Base-by-base conservation (phyloP, 148 eudicot genomes). In the Fagopyrum tataricum region DNA sequence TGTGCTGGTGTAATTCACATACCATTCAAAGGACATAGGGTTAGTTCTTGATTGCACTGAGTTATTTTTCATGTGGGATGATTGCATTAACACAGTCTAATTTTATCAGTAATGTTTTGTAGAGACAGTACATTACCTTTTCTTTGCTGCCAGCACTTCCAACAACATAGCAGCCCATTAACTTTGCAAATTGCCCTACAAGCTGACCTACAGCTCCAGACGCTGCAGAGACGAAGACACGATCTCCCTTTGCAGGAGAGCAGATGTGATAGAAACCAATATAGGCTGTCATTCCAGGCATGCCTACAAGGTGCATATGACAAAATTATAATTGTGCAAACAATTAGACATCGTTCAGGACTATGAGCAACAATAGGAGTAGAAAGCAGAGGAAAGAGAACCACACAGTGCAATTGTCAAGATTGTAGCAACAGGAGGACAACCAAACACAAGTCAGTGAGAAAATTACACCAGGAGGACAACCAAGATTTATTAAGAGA, bases 121-220 rank as follows among this genome's bases (percentile, higher is more conserved):
- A 6, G 59, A 55, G 10, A 55, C 23, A 20, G 6, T 2, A 44
- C 13, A 11, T 18, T 23, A 79, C 87, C 78, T 84, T 85, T 59
- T 82, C 85, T 59, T 80, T 76, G 74, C 76, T 78, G 37, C 87
- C 87, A 12, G 82, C 87, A 78, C 85, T 80, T 66, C 85, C 83
- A 71, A 85, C 85, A 58, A 85, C 87, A 78, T 82, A 84, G 48
- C 87, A 84, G 31, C 87, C 84, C 10, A 71, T 41, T 39, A 75
- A 31, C 71, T 84, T 84, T 52, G 87, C 84, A 66, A 81, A 81
- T 55, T 84, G 84, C 18, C 84, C 83, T 11, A 84, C 87, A 37
- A 84, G 79, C 52, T 81, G 87, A 41, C 87, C 84, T 69, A 84
- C 80, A 39, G 82, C 86, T 46, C 81, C 78, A 64, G 82, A 74